Percentiles rank a stretch among this genome's conserved stretches.
Evolutionary conservation across 495 filamentous ascomycete species (phyloP).

Genomic region (Xanthoparmelia taractica): DNA sequence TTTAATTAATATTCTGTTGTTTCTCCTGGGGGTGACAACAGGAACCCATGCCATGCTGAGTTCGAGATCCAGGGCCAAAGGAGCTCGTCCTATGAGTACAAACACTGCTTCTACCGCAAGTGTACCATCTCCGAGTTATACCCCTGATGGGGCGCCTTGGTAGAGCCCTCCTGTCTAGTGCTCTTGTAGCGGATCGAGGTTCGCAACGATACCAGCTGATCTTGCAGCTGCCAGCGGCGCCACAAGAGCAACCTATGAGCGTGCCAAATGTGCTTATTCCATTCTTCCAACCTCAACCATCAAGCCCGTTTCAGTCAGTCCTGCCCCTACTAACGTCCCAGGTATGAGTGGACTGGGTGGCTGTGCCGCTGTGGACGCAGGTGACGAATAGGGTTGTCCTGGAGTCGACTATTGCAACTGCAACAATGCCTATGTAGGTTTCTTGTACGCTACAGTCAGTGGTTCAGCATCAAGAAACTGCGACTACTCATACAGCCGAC

Average conservation of each 20-base stretch:
- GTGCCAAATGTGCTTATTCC: not conserved
- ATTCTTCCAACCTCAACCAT: not conserved
- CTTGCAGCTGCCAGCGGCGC: not conserved
- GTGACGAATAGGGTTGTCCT: slow-evolving; percentile 1
- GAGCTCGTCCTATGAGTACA: not conserved
- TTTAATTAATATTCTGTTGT: too few relatives aligned
- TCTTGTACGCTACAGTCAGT: not conserved
- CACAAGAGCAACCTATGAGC: not conserved
- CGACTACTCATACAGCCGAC: slow-evolving; percentile 3
- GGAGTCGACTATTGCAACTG: slow-evolving; percentile 3
- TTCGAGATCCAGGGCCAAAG: not conserved
- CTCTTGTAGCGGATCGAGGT: not conserved
- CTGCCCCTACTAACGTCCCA: not conserved
- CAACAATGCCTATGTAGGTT: not conserved
- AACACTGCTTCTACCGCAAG: not conserved
- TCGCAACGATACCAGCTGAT: not conserved
- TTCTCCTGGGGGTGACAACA: too few relatives aligned
- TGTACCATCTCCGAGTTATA: not conserved
- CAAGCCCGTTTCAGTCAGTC: not conserved
- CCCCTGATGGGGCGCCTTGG: not conserved
- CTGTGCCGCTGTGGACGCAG: not conserved
- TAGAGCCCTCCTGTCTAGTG: not conserved
- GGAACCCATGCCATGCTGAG: too few relatives aligned
- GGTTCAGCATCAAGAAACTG: slow-evolving; percentile 4
- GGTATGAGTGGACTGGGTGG: not conserved